Base-by-base conservation (phyloP, 1,284 basidiomycete genomes). In the Leccinum pachyderme region DNA sequence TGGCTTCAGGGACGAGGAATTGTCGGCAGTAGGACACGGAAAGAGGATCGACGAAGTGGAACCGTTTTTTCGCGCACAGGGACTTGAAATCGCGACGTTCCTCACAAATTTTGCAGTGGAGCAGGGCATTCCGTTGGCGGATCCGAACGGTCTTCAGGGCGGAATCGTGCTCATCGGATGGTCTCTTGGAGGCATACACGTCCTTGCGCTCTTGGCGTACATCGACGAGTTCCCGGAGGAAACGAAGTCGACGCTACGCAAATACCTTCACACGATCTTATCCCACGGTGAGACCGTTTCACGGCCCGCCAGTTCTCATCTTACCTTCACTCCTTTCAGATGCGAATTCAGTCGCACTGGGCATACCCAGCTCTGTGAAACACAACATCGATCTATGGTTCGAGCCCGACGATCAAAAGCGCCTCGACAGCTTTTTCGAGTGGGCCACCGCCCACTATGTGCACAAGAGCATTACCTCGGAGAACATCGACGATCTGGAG, bases 161-260 rank as follows among this genome's bases (percentile, higher is more conserved):
- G 66, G 66, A 8, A 57, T 70, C 25, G 53, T 25, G 6, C 32
- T 68, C 18, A 50, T 68, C 2, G 69, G 67, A 4, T 68, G 69
- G 66, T 68, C 66, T 4, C 47, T 68, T 0, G 67, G 52, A 15
- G 47, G 49, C 24, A 47, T 56, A n/a, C 55, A 66, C 25, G 37
- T 18, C 2, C 39, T 54, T 18, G 39, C 57, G 15, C 7, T 57
- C 33, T 32, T 68, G 49, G 67, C 65, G 2, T 67, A 63, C 29
- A 44, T 63, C 5, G 66, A 67, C 13, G 54, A 51, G 24, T 25
- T 65, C 24, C 27, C 56, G 5, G 47, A 33, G 3, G 55, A 55
- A 0, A 53, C 53, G 12, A 56, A 47, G 4, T 32, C 37, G 9
- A 60, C 53, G 6, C 56, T 70, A 9, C 44, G 25, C 8, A 65